phyloP scores from a whole-genome alignment of 2,329 filamentous ascomycete species.

The Chlorencoelia australis region DNA sequence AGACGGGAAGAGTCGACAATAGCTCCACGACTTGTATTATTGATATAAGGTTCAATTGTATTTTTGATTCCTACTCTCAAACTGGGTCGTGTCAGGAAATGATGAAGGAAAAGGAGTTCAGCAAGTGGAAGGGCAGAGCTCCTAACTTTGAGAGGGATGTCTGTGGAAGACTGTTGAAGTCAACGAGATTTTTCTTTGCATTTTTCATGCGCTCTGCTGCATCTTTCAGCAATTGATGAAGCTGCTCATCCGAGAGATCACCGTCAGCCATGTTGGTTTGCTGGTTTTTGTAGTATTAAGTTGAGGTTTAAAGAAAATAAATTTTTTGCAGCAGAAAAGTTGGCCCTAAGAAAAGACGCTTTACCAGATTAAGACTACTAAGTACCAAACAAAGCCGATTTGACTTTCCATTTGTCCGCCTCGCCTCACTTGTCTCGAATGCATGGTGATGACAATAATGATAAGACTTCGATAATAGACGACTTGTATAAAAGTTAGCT shows the following conservation, averaged over 20 bases:
- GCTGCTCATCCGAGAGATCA: conserved; percentile 51
- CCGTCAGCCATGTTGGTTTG: conserved; percentile 25
- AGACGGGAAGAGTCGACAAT: conserved; percentile 41
- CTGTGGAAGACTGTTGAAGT: conserved; percentile 4
- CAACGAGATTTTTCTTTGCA: conserved; percentile 20
- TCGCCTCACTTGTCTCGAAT: too few relatives aligned
- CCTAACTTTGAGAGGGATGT: conserved; percentile 8
- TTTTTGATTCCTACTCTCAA: conserved; percentile 2
- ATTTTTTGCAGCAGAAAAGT: too few relatives aligned
- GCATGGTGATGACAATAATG: too few relatives aligned
- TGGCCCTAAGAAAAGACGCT: too few relatives aligned
- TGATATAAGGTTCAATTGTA: conserved; percentile 42
- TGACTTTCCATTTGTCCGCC: too few relatives aligned
- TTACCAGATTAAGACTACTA: too few relatives aligned
- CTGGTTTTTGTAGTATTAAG: not conserved
- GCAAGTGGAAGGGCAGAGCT: too few relatives aligned
- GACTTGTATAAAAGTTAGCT: too few relatives aligned
- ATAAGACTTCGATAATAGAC: too few relatives aligned
- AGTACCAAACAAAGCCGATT: too few relatives aligned
- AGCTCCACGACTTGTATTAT: conserved; percentile 40
- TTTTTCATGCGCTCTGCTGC: conserved; percentile 48
- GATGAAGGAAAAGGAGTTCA: too few relatives aligned
- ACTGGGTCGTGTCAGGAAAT: too few relatives aligned
- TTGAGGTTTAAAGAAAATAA: conserved; percentile 2
- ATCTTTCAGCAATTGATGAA: conserved; percentile 51